Conservation (phyloP, 2,329 filamentous ascomycete genomes). For the Cercospora sesami region DNA sequence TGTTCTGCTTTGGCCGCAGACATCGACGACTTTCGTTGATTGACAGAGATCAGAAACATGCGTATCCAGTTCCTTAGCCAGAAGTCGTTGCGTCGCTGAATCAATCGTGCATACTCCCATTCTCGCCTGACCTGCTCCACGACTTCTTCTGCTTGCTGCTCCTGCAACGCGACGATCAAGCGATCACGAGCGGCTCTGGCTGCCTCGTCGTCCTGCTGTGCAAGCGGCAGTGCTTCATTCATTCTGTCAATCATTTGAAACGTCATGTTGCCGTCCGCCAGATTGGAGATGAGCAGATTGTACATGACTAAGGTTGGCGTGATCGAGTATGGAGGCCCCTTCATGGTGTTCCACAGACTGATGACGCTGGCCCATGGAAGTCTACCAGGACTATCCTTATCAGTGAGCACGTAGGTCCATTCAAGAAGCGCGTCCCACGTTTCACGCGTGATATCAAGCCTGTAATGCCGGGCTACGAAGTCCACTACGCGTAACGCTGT, state of each 20-base stretch:
- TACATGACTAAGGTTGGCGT: constrained; percentile 60
- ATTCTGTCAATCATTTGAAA: constrained; percentile 30
- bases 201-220: background rate
- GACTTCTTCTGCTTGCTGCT: background rate
- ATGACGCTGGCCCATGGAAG: constrained; percentile 50
- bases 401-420: constrained; percentile 59
- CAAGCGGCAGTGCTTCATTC: constrained; percentile 24
- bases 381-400: constrained; percentile 35
- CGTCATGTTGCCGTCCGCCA: constrained; percentile 20
- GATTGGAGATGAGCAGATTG: constrained; percentile 39
- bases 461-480: constrained; percentile 61
- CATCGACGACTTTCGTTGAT: background rate
- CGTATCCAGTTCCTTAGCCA: constrained; percentile 36
- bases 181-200: background rate
- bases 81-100: constrained; percentile 26
- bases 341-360: constrained; percentile 62
- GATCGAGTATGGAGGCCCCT: constrained; percentile 56
- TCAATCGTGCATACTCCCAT: constrained; percentile 27
- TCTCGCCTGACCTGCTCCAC: constrained; percentile 22
- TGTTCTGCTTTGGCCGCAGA: constrained; percentile 7
- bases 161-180: background rate
- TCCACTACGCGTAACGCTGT: constrained; percentile 62
- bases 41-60: constrained; percentile 27
- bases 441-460: constrained; percentile 56
- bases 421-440: constrained; percentile 68